A percentile compares a stretch with the other conserved stretches of the same genome.
phyloP scores from a whole-genome alignment of 2,329 filamentous ascomycete genomes.

The Intubia oerlemansii region DNA sequence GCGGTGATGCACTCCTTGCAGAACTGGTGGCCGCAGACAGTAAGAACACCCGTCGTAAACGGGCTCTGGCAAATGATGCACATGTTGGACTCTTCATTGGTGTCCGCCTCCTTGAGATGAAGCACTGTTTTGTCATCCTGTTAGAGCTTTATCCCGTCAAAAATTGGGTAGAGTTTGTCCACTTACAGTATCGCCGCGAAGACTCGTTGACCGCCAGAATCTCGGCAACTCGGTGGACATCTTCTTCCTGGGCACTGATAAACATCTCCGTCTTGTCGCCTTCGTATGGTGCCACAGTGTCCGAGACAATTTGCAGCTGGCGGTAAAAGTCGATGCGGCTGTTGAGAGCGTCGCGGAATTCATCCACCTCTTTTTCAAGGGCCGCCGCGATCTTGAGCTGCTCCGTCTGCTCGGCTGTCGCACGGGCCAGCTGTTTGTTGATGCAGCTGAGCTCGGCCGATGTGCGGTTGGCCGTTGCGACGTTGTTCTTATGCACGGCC shows the following conservation, averaged over 20 bases:
- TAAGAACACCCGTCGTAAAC: constrained; percentile 64
- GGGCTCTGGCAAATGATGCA: constrained; percentile 71
- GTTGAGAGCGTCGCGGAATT: constrained; percentile 65
- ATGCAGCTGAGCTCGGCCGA: constrained; percentile 44
- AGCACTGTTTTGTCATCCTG: constrained; percentile 22
- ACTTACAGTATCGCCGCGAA: too few relatives aligned
- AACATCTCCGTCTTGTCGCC: too few relatives aligned
- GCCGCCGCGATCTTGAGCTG: constrained; percentile 26
- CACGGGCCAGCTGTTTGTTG: constrained; percentile 35
- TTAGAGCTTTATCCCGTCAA: background rate
- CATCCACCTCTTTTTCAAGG: constrained; percentile 50
- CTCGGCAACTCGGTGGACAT: too few relatives aligned
- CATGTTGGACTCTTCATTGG: constrained; percentile 40
- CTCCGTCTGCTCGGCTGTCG: constrained; percentile 29
- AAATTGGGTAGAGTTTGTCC: too few relatives aligned
- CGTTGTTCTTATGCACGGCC: too few relatives aligned
- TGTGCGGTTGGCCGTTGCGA: too few relatives aligned
- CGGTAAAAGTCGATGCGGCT: constrained; percentile 73
- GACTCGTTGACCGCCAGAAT: too few relatives aligned
- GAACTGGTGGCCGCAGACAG: constrained; percentile 78
- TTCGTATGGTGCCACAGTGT: constrained; percentile 47
- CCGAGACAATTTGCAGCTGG: constrained; percentile 77
- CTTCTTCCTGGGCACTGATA: too few relatives aligned
- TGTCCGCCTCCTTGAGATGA: constrained; percentile 33
- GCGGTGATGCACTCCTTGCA: constrained; percentile 68